Conservation (phyloP, 202 grass and related monocot species). For the Dendrocalamus latiflorus region DNA sequence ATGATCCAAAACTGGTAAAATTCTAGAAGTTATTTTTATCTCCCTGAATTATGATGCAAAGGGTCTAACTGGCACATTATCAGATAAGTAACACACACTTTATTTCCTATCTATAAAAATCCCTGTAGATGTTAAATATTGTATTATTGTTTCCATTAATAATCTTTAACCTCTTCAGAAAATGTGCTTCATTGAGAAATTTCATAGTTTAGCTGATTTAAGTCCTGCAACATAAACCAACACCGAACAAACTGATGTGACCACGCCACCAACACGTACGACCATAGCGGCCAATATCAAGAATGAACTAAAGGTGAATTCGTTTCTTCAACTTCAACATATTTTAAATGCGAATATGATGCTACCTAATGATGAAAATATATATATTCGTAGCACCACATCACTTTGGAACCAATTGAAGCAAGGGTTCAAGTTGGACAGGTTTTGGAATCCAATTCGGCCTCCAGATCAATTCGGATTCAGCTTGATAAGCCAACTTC, state of each 20-base stretch:
- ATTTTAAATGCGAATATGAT: too few species aligned
- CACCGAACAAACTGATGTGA: not conserved
- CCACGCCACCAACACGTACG: too few species aligned
- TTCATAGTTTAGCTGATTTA: not conserved
- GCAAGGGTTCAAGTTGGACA: too few species aligned
- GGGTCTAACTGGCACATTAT: not conserved
- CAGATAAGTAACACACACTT: not conserved
- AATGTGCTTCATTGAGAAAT: not conserved
- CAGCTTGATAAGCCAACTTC: too few species aligned
- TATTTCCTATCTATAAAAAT: not conserved
- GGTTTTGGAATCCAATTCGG: too few species aligned
- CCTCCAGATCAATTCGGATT: too few species aligned
- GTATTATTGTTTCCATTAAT: not conserved
- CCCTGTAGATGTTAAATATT: constrained; percentile 8
- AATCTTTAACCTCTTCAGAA: not conserved
- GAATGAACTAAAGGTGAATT: too few species aligned
- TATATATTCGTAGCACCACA: too few species aligned
- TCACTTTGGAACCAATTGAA: too few species aligned
- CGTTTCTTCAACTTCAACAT: too few species aligned
- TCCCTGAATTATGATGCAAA: constrained; percentile 1
- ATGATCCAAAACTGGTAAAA: not conserved
- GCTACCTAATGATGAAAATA: too few species aligned
- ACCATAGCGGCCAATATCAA: too few species aligned
- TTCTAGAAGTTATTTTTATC: not conserved
- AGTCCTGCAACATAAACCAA: not conserved